These are phyloP conservation scores for Paramecium sonneborni DNA, from an alignment of 73 alveolate species.

Conservation along the genomic window DNA sequence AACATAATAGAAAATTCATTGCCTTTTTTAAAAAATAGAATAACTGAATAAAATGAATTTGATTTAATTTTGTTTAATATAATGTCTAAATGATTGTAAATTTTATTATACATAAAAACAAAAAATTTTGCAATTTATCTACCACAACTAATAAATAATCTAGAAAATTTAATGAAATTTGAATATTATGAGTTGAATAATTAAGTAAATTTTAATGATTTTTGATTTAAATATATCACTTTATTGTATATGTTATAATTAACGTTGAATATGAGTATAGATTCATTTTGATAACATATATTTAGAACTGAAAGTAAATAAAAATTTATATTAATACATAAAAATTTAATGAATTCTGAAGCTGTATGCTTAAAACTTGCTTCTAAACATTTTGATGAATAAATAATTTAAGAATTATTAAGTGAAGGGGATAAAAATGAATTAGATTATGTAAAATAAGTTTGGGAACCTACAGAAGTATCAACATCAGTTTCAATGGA, in stretches of 20 bases:
- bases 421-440: not conserved
- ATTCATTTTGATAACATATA: not conserved
- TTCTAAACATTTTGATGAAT: conserved; percentile 18
- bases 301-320: not conserved
- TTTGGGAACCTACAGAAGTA: conserved; percentile 50
- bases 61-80: not conserved
- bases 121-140: not conserved
- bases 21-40: not conserved
- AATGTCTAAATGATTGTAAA: not conserved
- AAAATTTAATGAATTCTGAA: conserved; percentile 31
- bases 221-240: too few relatives aligned
- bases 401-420: conserved; percentile 13
- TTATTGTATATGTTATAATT: not conserved
- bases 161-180: not conserved
- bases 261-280: not conserved
- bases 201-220: too few relatives aligned
- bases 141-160: not conserved
- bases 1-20: not conserved
- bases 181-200: not conserved
- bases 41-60: not conserved
- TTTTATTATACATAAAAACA: not conserved
- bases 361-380: conserved; percentile 45
- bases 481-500: conserved; percentile 39
- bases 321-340: not conserved
- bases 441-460: conserved; percentile 18